These are phyloP conservation scores for Pseudopithomyces maydicus DNA, from an alignment of 2,329 filamentous ascomycete genomes.

Conservation along the genomic window DNA sequence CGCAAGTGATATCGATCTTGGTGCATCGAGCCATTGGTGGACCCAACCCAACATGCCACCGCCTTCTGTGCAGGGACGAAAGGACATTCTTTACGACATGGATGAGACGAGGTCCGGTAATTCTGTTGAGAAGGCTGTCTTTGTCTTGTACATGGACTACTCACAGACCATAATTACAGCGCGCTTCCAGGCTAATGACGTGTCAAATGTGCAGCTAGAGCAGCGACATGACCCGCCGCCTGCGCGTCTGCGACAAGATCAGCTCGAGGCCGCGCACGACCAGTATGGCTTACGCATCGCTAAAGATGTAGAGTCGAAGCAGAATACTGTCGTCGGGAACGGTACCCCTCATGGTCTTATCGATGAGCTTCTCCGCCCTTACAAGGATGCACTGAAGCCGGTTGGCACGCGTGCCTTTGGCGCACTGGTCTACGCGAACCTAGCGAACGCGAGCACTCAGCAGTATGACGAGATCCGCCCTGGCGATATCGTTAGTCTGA, in stretches of 20 bases:
- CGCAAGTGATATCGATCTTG: conserved; percentile 84
- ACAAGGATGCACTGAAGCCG: conserved; percentile 75
- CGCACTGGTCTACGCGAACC: conserved; percentile 89
- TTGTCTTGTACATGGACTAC: conserved; percentile 92
- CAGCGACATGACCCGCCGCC: conserved; percentile 89
- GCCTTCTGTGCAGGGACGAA: conserved; percentile 79
- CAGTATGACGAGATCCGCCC: conserved; percentile 91
- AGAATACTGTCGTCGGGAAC: conserved; percentile 82
- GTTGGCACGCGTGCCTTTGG: conserved; percentile 91
- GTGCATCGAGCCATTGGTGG: conserved; percentile 82
- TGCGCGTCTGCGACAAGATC: conserved; percentile 81
- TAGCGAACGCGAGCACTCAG: conserved; percentile 89
- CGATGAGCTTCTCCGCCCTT: conserved; percentile 75
- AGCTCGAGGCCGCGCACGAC: conserved; percentile 85
- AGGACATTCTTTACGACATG: conserved; percentile 80
- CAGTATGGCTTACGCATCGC: conserved; percentile 80
- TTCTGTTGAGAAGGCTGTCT: conserved; percentile 79
- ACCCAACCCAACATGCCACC: conserved; percentile 78
- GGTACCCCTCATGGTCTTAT: conserved; percentile 79
- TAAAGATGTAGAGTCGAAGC: conserved; percentile 70
- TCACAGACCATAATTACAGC: conserved; percentile 89
- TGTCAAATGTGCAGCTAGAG: conserved; percentile 74
- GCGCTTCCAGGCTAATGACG: conserved; percentile 76
- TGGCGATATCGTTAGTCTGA: conserved; percentile 90
- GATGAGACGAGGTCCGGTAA: conserved; percentile 79